A percentile compares a stretch with the other conserved stretches of the same genome.
These are phyloP conservation scores for Mycosphaerella arachidis DNA, from an alignment of 2,329 filamentous ascomycete genomes.

Conservation along the genomic window DNA sequence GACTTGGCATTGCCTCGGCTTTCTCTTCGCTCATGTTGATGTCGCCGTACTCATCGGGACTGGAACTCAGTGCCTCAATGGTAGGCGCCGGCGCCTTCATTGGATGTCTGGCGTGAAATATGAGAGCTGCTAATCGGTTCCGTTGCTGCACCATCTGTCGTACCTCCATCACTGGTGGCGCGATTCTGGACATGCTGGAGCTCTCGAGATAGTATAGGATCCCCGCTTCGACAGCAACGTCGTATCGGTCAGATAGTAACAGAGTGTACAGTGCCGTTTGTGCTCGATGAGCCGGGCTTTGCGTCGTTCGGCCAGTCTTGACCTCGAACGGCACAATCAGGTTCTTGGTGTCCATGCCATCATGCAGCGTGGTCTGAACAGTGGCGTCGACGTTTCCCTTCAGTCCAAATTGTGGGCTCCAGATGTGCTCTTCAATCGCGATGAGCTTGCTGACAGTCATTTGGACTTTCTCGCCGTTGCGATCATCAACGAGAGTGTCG, in stretches of 20 bases:
- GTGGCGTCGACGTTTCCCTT: constrained; percentile 98
- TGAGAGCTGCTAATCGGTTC: constrained; percentile 80
- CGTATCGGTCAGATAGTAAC: constrained; percentile 87
- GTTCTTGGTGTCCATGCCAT: constrained; percentile 53
- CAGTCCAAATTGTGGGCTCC: constrained; percentile 95
- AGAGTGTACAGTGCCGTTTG: constrained; percentile 95
- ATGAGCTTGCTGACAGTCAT: constrained; percentile 91
- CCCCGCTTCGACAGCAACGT: constrained; percentile 84
- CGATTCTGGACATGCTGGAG: constrained; percentile 78
- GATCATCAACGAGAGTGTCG: constrained; percentile 71
- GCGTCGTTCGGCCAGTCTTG: constrained; percentile 81
- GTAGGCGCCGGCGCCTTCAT: not conserved
- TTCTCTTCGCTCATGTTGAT: not conserved
- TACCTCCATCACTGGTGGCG: constrained; percentile 79
- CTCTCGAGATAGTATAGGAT: constrained; percentile 94
- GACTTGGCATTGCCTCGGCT: constrained; percentile 9
- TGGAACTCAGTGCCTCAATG: not conserved
- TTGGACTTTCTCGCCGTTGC: constrained; percentile 68
- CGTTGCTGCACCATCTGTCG: constrained; percentile 96
- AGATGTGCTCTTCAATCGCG: constrained; percentile 95
- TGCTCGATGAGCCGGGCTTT: constrained; percentile 76
- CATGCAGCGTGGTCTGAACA: constrained; percentile 77
- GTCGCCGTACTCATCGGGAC: not conserved
- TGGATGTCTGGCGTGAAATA: constrained; percentile 48
- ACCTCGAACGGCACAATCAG: constrained; percentile 90